A percentile compares a stretch with the other conserved stretches of the same genome.
Conservation (phyloP, 1,139 yeast genomes). For the Hansenula sp. region DNA sequence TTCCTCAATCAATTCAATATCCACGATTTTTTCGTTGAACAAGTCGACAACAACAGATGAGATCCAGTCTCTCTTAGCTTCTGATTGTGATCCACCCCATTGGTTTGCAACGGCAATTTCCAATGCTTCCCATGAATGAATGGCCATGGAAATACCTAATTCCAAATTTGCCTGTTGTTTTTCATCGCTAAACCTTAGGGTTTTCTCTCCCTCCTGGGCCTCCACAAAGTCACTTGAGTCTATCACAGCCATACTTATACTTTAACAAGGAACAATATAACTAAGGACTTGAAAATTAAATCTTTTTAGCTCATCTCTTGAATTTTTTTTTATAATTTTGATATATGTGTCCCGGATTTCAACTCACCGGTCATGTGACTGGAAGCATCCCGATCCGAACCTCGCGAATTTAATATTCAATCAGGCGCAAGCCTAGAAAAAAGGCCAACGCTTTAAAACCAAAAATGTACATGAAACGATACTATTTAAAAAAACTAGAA, state of each 20-base stretch:
- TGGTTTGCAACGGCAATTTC: constrained; percentile 88
- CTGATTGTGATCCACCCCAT: constrained; percentile 95
- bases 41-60: constrained; percentile 79
- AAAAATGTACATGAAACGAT: neutral
- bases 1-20: constrained; percentile 77
- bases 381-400: neutral
- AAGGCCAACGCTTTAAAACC: too few species aligned
- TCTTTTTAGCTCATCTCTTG: neutral
- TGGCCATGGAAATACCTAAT: constrained; percentile 88
- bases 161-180: constrained; percentile 82
- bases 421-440: neutral
- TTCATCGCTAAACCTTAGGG: constrained; percentile 53
- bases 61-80: constrained; percentile 94
- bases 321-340: neutral
- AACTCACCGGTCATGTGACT: neutral
- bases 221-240: constrained; percentile 33
- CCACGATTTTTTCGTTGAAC: constrained; percentile 63
- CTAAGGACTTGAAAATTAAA: too few species aligned
- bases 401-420: too few species aligned
- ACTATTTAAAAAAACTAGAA: neutral
- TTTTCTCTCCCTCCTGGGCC: constrained; percentile 29
- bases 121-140: constrained; percentile 86
- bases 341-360: neutral
- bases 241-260: constrained; percentile 10
- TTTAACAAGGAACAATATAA: too few species aligned